Conservation (phyloP, 306 rosid genomes). For the Albizia julibrissin region DNA sequence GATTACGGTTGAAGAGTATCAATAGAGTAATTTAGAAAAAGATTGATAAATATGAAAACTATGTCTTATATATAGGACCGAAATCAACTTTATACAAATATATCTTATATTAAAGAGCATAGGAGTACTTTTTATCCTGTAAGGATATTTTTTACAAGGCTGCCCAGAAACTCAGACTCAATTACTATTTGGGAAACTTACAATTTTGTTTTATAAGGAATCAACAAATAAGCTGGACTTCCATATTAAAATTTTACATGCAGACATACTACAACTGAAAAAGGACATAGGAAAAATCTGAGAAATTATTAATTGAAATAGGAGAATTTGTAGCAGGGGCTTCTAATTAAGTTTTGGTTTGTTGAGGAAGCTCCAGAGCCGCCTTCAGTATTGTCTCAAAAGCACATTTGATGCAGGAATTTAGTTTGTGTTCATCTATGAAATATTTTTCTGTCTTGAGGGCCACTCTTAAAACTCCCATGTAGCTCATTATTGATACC, state of each 20-base stretch:
- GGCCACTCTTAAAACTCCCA: constrained; percentile 48
- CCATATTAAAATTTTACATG: neutral
- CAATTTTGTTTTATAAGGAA: neutral
- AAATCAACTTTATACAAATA: too few species aligned
- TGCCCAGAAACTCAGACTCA: neutral
- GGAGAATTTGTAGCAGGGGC: neutral
- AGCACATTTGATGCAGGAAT: constrained; percentile 48
- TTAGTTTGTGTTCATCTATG: constrained; percentile 47
- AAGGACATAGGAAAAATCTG: neutral
- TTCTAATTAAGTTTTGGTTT: neutral
- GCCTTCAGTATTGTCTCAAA: constrained; percentile 43
- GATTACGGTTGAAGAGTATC: too few species aligned
- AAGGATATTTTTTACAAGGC: too few species aligned
- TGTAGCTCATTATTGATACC: constrained; percentile 53
- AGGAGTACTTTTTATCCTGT: too few species aligned
- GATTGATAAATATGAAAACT: too few species aligned
- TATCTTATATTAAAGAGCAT: too few species aligned
- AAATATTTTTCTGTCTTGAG: constrained; percentile 42
- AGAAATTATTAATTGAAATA: neutral
- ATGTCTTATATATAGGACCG: too few species aligned
- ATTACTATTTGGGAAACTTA: neutral
- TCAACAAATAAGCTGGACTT: neutral
- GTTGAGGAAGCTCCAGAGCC: constrained; percentile 21
- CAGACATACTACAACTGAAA: neutral
- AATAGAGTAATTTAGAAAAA: too few species aligned